phyloP scores from a whole-genome alignment of 2,329 filamentous ascomycete species.

The Knufia petricola region DNA sequence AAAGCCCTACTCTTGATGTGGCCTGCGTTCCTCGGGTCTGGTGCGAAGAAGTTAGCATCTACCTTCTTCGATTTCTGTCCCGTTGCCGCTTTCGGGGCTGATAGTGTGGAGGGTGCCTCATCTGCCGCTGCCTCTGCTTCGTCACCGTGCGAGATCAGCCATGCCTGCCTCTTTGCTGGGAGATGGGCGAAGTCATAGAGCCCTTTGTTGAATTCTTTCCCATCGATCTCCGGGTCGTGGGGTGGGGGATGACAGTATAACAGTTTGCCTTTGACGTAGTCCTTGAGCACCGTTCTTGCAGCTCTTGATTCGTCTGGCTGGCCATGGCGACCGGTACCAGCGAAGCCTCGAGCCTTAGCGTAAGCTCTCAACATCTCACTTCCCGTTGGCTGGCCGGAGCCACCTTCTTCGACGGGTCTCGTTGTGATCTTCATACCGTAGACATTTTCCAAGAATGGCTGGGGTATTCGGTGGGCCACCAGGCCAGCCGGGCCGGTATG shows the following conservation, averaged over 20 bases:
- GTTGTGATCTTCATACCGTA: conserved; percentile 86
- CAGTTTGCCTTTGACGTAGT: conserved; percentile 94
- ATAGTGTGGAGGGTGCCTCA: conserved; percentile 27
- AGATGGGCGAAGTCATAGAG: conserved; percentile 77
- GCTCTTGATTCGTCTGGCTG: conserved; percentile 90
- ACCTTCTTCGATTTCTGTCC: conserved; percentile 67
- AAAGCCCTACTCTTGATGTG: conserved; percentile 67
- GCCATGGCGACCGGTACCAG: conserved; percentile 68
- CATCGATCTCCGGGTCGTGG: conserved; percentile 52
- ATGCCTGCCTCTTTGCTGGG: conserved; percentile 66
- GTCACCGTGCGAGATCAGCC: conserved; percentile 42
- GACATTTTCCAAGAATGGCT: conserved; percentile 78
- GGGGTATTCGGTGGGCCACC: conserved; percentile 75
- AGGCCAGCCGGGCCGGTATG: conserved; percentile 78
- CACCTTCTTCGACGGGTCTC: conserved; percentile 79
- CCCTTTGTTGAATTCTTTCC: conserved; percentile 72
- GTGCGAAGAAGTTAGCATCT: conserved; percentile 82
- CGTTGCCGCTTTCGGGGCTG: conserved; percentile 11
- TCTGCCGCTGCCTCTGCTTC: conserved; percentile 33
- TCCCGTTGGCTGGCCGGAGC: conserved; percentile 74
- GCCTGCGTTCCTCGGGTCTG: conserved; percentile 48
- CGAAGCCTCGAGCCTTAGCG: conserved; percentile 79
- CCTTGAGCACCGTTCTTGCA: conserved; percentile 81
- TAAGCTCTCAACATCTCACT: conserved; percentile 80
- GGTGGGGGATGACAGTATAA: conserved; percentile 87